These are phyloP conservation scores for Arabidopsis thaliana DNA, from an alignment of 345 rosid species.

Conservation along the genomic window DNA sequence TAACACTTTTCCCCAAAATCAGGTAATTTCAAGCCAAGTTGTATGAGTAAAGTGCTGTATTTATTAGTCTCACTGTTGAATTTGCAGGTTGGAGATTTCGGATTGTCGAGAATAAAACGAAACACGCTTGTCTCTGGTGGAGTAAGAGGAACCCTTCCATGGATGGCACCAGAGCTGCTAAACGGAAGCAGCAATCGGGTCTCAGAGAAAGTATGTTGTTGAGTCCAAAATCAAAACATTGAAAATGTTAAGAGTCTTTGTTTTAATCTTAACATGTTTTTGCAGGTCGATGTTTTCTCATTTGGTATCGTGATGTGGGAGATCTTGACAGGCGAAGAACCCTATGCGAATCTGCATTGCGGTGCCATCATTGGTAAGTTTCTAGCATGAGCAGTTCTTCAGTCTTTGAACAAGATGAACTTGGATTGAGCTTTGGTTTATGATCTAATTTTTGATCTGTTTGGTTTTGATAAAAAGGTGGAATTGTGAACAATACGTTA, in stretches of 20 bases:
- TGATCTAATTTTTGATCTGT: not conserved
- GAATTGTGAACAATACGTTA: constrained; percentile 78
- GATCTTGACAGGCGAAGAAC: constrained; percentile 82
- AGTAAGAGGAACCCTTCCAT: constrained; percentile 94
- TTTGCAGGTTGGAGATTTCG: constrained; percentile 90
- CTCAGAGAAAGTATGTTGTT: constrained; percentile 71
- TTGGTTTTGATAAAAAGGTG: constrained; percentile 56
- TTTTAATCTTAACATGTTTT: constrained; percentile 7
- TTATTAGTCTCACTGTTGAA: not conserved
- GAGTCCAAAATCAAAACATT: constrained; percentile 6
- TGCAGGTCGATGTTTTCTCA: constrained; percentile 92
- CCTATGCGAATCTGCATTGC: constrained; percentile 88
- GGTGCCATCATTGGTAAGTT: constrained; percentile 90
- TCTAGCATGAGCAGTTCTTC: not conserved
- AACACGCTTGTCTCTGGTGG: constrained; percentile 93
- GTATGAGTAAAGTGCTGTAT: not conserved
- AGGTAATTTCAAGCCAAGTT: not conserved
- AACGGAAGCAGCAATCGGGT: constrained; percentile 80
- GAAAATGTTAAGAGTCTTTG: not conserved
- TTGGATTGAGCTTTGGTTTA: not conserved
- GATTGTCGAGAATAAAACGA: constrained; percentile 87
- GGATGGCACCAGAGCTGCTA: constrained; percentile 97
- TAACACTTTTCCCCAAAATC: constrained; percentile 3
- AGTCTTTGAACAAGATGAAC: constrained; percentile 5
- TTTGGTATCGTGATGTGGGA: constrained; percentile 94